Percentiles rank a stretch among this genome's conserved stretches.
Conservation (phyloP, 2,329 filamentous ascomycete genomes). For the Ambrosiella cleistominuta region DNA sequence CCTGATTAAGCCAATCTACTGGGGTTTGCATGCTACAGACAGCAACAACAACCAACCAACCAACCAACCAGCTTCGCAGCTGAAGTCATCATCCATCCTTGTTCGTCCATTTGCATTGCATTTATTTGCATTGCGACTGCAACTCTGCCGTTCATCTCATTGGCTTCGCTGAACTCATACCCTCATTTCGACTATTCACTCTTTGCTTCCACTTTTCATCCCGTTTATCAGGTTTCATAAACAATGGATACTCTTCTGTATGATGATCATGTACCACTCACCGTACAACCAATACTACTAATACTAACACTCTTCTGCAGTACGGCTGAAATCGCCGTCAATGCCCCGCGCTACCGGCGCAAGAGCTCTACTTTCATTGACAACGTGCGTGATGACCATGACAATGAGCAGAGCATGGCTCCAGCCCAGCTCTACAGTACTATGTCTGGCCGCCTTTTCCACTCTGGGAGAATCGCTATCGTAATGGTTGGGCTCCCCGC, state of each 20-base stretch:
- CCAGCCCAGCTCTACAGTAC: slow-evolving; percentile 96
- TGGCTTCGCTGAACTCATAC: neutral
- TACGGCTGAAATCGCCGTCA: slow-evolving; percentile 81
- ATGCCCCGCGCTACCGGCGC: slow-evolving; percentile 73
- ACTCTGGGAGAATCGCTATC: slow-evolving; percentile 92
- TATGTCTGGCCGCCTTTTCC: slow-evolving; percentile 90
- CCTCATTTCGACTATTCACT: neutral
- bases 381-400: slow-evolving; percentile 83
- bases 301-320: slow-evolving; percentile 25
- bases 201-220: neutral
- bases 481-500: slow-evolving; percentile 92
- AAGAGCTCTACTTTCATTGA: slow-evolving; percentile 94
- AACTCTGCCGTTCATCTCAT: neutral
- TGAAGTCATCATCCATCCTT: neutral
- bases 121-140: neutral
- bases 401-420: slow-evolving; percentile 57
- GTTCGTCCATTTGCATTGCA: neutral
- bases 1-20: neutral
- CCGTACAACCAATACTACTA: slow-evolving; percentile 11
- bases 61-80: neutral
- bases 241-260: slow-evolving; percentile 15
- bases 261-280: neutral
- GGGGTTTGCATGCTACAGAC: neutral
- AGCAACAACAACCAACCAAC: neutral
- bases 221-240: neutral